Evolutionary conservation across 768 basidiomycete species (phyloP).

Genomic region (Phylloporus arenicola): DNA sequence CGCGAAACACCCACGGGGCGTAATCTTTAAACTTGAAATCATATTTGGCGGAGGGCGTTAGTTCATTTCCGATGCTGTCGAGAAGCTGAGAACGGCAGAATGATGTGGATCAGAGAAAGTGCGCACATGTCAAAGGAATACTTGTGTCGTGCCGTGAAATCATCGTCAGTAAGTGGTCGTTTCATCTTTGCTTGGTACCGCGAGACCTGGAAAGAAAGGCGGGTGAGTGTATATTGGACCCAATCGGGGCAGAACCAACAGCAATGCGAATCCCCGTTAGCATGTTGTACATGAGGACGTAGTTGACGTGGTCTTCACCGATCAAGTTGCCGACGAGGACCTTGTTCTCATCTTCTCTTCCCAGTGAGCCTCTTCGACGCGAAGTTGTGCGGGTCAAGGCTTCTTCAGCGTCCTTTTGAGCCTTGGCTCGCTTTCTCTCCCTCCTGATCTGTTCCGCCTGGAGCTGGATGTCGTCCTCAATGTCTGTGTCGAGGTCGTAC

Average conservation of each 20-base stretch:
- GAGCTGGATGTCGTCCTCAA: conserved; percentile 65
- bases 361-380: conserved; percentile 18
- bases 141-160: conserved; percentile 87
- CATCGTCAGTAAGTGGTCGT: conserved; percentile 75
- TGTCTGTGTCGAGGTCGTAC: conserved; percentile 35
- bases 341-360: conserved; percentile 41
- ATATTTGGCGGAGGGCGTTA: conserved; percentile 96
- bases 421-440: conserved; percentile 73
- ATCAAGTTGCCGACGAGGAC: conserved; percentile 92
- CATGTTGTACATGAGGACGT: conserved; percentile 99
- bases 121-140: conserved; percentile 95
- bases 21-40: conserved; percentile 99
- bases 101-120: neutral
- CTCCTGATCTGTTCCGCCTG: conserved; percentile 83
- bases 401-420: conserved; percentile 58
- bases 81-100: conserved; percentile 2
- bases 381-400: conserved; percentile 38
- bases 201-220: conserved; percentile 60
- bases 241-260: conserved; percentile 40
- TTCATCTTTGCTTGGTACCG: conserved; percentile 94
- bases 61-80: conserved; percentile 86
- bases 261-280: conserved; percentile 95
- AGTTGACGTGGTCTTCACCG: conserved; percentile 98
- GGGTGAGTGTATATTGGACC: conserved; percentile 1
- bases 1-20: conserved; percentile 96